These are phyloP conservation scores for Trichoderma parareesei DNA, from an alignment of 495 filamentous ascomycete species.

Conservation along the genomic window DNA sequence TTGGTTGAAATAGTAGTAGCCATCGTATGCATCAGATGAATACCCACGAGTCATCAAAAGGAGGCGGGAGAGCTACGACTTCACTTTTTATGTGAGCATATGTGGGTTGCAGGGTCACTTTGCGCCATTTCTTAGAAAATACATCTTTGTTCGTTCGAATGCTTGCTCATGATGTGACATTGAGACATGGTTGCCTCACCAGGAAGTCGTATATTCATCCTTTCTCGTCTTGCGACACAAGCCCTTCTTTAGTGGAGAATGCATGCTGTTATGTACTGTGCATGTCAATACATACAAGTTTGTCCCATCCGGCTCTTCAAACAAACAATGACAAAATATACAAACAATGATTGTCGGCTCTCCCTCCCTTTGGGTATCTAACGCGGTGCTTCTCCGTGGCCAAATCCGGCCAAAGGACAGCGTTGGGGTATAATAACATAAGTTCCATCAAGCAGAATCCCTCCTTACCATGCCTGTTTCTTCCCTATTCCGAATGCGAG, in stretches of 20 bases:
- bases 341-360: too few relatives aligned
- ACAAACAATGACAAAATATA: not conserved
- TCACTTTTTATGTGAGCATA: not conserved
- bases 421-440: constrained; percentile 2
- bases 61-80: not conserved
- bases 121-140: not conserved
- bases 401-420: not conserved
- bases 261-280: not conserved
- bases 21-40: not conserved
- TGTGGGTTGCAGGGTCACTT: not conserved
- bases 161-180: not conserved
- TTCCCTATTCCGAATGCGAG: not conserved
- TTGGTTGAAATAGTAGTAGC: not conserved
- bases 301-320: not conserved
- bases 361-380: not conserved
- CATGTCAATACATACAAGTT: not conserved
- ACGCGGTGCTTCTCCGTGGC: not conserved
- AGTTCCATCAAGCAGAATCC: not conserved
- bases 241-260: not conserved
- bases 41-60: not conserved
- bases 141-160: not conserved
- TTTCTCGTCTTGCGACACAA: not conserved
- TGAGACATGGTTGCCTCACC: not conserved
- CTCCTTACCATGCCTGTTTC: not conserved
- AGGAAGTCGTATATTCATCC: not conserved